Evolutionary conservation across 2,329 filamentous ascomycete genomes (phyloP).

Genomic region (Ophiocordyceps sinensis): DNA sequence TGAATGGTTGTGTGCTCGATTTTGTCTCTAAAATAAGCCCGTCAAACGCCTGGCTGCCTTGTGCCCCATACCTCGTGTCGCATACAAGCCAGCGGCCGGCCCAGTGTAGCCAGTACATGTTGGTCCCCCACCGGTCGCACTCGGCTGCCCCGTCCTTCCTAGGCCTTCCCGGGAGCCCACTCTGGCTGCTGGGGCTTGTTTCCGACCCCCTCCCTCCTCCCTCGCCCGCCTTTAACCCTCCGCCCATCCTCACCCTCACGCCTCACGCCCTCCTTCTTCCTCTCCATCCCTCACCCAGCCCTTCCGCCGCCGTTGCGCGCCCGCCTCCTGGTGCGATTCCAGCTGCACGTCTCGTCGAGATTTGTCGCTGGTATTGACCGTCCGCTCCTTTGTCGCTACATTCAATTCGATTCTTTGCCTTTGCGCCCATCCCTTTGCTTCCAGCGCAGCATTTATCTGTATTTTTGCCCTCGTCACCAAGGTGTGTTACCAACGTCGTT

Average conservation of each 20-base stretch:
- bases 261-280: constrained; percentile 2
- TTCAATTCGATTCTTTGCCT: constrained; percentile 12
- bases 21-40: not conserved
- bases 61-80: not conserved
- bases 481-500: not conserved
- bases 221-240: constrained; percentile 5
- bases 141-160: not conserved
- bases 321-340: constrained; percentile 37
- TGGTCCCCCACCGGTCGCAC: not conserved
- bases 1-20: not conserved
- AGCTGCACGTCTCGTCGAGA: constrained; percentile 31
- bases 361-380: constrained; percentile 45
- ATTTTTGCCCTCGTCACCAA: constrained; percentile 1
- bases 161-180: not conserved
- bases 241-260: constrained; percentile 2
- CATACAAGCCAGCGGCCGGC: not conserved
- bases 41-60: not conserved
- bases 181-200: not conserved
- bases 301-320: constrained; percentile 4
- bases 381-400: constrained; percentile 35
- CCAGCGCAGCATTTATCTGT: constrained; percentile 12
- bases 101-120: not conserved
- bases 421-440: constrained; percentile 9
- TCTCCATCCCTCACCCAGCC: constrained; percentile 3
- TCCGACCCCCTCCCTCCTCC: constrained; percentile 1